Conservation (phyloP, 768 basidiomycete genomes). For the Stropharia rugosoannulata region DNA sequence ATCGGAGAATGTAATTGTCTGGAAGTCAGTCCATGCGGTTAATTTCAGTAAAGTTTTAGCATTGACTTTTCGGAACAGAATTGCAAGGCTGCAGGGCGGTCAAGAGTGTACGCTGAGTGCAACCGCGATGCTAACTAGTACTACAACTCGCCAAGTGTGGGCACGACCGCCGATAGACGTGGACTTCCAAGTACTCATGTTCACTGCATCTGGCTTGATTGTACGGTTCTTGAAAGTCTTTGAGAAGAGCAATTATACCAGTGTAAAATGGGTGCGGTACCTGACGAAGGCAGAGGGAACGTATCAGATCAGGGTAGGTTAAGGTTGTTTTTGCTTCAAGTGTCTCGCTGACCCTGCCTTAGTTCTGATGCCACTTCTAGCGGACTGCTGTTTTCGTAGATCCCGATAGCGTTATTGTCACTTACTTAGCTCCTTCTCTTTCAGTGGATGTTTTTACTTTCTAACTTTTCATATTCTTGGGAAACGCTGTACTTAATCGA, state of each 20-base stretch:
- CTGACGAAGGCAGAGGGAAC: conserved; percentile 91
- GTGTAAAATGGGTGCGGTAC: conserved; percentile 95
- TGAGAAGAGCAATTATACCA: conserved; percentile 92
- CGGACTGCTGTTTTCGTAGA: too few relatives aligned
- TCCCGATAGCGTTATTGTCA: too few relatives aligned
- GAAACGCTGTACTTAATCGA: too few relatives aligned
- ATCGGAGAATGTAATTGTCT: conserved; percentile 92
- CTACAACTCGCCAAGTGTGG: conserved; percentile 95
- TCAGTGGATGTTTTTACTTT: too few relatives aligned
- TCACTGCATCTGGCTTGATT: conserved; percentile 93
- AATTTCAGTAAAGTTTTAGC: not conserved
- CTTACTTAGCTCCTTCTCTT: too few relatives aligned
- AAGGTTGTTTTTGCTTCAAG: not conserved
- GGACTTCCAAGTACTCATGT: conserved; percentile 99
- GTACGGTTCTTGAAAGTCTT: conserved; percentile 98
- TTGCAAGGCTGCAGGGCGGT: conserved; percentile 90
- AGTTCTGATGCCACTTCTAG: not conserved
- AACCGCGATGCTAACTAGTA: conserved; percentile 79
- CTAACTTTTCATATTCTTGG: too few relatives aligned
- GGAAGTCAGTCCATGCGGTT: conserved; percentile 74
- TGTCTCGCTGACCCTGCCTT: not conserved
- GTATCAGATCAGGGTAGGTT: conserved; percentile 90
- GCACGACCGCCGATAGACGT: conserved; percentile 96
- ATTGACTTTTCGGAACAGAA: conserved; percentile 43
- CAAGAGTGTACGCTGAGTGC: conserved; percentile 87